phyloP scores from a whole-genome alignment of 768 basidiomycete genomes.

The Rhodocollybia butyracea region DNA sequence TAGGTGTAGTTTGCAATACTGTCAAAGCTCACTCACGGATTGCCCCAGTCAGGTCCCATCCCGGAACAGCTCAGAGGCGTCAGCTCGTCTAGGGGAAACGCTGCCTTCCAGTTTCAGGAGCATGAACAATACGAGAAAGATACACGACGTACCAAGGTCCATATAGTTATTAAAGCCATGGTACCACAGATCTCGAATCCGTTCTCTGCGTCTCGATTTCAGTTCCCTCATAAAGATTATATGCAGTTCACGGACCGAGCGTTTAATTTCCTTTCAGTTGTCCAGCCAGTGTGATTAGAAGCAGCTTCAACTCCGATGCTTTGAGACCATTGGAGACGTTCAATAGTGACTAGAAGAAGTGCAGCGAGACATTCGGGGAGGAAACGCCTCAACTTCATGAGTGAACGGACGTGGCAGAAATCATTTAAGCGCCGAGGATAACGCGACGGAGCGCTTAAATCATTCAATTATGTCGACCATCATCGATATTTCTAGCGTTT shows the following conservation, averaged over 20 bases:
- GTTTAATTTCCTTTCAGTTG: slow-evolving; percentile 50
- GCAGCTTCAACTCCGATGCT: slow-evolving; percentile 25
- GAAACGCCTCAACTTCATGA: slow-evolving; percentile 48
- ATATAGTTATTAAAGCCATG: slow-evolving; percentile 92
- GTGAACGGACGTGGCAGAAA: slow-evolving; percentile 24
- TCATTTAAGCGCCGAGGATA: slow-evolving; percentile 28
- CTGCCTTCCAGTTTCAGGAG: slow-evolving; percentile 31
- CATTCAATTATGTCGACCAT: slow-evolving; percentile 43
- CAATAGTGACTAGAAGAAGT: slow-evolving; percentile 34
- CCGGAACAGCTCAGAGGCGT: slow-evolving; percentile 85
- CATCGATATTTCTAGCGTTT: slow-evolving; percentile 53
- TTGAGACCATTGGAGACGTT: slow-evolving; percentile 28
- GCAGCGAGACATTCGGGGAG: slow-evolving; percentile 50
- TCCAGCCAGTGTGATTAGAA: slow-evolving; percentile 43
- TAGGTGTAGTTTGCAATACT: not conserved
- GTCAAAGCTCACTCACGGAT: slow-evolving; percentile 55
- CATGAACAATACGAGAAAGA: slow-evolving; percentile 8
- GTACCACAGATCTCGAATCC: slow-evolving; percentile 78
- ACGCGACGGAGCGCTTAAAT: slow-evolving; percentile 1
- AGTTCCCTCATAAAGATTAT: not conserved
- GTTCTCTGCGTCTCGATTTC: slow-evolving; percentile 43
- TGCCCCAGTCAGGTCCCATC: slow-evolving; percentile 82
- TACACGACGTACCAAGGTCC: slow-evolving; percentile 56
- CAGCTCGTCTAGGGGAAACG: slow-evolving; percentile 90
- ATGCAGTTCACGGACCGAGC: slow-evolving; percentile 44